Conservation (phyloP, 371 early-diverging fungal genomes). For the Parasitella parasitica region DNA sequence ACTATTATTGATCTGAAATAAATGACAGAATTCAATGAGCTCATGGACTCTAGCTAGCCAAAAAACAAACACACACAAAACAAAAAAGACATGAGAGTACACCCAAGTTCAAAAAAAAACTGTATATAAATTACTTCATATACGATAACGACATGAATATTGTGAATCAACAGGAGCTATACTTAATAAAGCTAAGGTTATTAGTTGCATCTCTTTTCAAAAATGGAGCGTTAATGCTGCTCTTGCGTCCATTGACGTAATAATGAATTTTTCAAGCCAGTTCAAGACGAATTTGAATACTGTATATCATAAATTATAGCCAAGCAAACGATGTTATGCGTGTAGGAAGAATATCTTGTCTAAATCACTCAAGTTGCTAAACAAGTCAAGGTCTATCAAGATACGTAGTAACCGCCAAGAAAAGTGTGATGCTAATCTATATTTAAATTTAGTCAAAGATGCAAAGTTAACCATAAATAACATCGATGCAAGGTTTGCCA, state of each 20-base stretch:
- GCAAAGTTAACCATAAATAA: slow-evolving; percentile 14
- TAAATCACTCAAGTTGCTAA: neutral
- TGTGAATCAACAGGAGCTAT: slow-evolving; percentile 18
- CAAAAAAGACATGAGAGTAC: slow-evolving; percentile 4
- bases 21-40: slow-evolving; percentile 15
- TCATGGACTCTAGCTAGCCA: too few relatives aligned
- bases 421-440: slow-evolving; percentile 9
- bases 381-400: slow-evolving; percentile 5
- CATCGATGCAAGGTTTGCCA: slow-evolving; percentile 19
- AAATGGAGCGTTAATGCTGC: too few relatives aligned
- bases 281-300: slow-evolving; percentile 11
- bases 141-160: slow-evolving; percentile 2
- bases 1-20: neutral
- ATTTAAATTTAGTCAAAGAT: slow-evolving; percentile 20
- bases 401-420: neutral
- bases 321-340: slow-evolving; percentile 16
- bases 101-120: slow-evolving; percentile 19
- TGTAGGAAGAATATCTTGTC: slow-evolving; percentile 7
- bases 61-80: slow-evolving; percentile 13
- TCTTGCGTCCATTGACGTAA: too few relatives aligned
- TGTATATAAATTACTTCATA: slow-evolving; percentile 18
- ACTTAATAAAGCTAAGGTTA: slow-evolving; percentile 2
- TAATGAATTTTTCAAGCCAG: slow-evolving; percentile 5
- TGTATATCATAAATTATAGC: slow-evolving; percentile 12
- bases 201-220: too few relatives aligned